Evolutionary conservation across 2,329 filamentous ascomycete genomes (phyloP).

Genomic region (Acephala macrosclerotiorum): DNA sequence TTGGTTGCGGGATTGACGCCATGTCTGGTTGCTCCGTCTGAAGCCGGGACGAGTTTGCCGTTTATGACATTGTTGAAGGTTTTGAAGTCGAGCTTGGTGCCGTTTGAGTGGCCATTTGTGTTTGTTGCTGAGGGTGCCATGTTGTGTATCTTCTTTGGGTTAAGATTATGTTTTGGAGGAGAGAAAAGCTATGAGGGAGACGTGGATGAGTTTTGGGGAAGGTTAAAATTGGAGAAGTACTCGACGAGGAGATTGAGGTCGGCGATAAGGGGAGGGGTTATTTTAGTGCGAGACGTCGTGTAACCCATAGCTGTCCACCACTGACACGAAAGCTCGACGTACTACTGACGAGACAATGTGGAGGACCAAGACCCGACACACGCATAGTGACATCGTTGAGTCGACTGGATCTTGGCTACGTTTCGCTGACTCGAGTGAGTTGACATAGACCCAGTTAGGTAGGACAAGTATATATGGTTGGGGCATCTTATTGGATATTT

Average conservation of each 20-base stretch:
- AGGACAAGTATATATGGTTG: background rate
- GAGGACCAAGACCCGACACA: background rate
- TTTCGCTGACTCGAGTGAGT: background rate
- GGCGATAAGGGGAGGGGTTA: background rate
- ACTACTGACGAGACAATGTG: too few species aligned
- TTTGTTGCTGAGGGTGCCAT: slow-evolving; percentile 28
- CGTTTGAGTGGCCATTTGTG: background rate
- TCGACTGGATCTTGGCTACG: background rate
- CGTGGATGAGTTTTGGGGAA: background rate
- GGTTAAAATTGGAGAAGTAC: background rate
- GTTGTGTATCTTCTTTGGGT: background rate
- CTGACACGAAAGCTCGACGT: background rate
- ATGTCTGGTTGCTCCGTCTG: slow-evolving; percentile 13
- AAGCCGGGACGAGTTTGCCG: slow-evolving; percentile 22
- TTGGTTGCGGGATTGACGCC: slow-evolving; percentile 30
- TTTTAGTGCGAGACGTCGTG: background rate
- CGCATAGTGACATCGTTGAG: background rate
- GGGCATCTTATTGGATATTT: too few species aligned
- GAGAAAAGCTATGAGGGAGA: background rate
- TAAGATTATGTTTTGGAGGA: background rate
- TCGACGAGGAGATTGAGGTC: background rate
- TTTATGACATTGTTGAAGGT: slow-evolving; percentile 33
- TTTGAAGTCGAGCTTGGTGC: slow-evolving; percentile 16
- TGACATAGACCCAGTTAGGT: background rate
- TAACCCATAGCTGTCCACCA: background rate